Evolutionary conservation across 176 grass and related monocot genomes (phyloP), one percentile per base, ranked within the genome.

Genomic region (Triticum turgidum): DNA sequence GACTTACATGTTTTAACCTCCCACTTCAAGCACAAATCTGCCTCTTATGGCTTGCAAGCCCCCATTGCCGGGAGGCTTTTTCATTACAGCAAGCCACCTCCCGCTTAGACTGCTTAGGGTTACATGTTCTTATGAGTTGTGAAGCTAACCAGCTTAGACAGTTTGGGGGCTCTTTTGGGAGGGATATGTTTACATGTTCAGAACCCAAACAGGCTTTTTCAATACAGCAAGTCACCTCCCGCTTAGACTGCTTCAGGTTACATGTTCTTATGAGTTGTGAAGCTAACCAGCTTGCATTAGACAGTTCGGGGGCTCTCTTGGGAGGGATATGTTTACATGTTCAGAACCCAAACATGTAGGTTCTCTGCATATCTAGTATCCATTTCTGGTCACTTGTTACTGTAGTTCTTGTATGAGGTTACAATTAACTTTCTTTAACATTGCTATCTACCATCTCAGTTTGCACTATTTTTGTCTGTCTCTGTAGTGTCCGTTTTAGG

Each of bases 231-330:
- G 11, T 12, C 20, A 76, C 73, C 65, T 65, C 39, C 59, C 32
- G 2, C 24, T 64, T 76, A 24, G 38, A 76, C 27, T 76, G 41
- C 49, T 52, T 18, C 49, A 52, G 49, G 49, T 52, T 17, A 52
- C 15, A 18, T 18, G 51, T 54, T 54, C 51, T 65, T 75, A 34
- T 68, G 71, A 52, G 73, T 11, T 76, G 44, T 27, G 25, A 49
- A 76, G 82, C 56, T 76, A 63, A 84, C 58, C 25, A 65, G 82
- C 27, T 65, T 81, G 39, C 66, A 67, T 81, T 30, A 22, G 42
- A 68, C 27, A 81, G 25, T 65, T 68, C 41, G 45, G 58, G 59
- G 61, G 39, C 30, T 76, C 25, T 76, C 44, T 49, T 5, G 12
- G 6, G 38, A 29, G 33, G 21, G 37, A 79, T 24, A 62, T 61